Evolutionary conservation across 176 grass and related monocot species (phyloP), one percentile per base, ranked within the genome.

Genomic region (Phoenix dactylifera): DNA sequence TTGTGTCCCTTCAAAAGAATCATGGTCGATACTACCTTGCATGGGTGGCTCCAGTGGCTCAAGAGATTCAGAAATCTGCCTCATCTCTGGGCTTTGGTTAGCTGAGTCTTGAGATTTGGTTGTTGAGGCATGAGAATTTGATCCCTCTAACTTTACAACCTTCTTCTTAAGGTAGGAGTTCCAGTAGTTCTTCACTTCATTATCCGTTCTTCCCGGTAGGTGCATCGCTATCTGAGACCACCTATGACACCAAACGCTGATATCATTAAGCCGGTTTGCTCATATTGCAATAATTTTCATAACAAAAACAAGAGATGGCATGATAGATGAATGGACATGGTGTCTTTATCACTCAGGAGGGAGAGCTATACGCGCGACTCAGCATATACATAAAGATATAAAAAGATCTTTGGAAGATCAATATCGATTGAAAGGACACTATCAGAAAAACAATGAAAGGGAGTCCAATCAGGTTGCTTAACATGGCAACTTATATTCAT

Each of bases 181-280:
- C 93, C 93, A 97, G 81, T 97, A 66, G 56, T 97, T 97, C 84
- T 97, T 97, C 54, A 97, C 87, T 76, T 97, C 93, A 62, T 97
- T 97, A 79, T 97, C 93, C 0, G 93, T 97, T 67, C 93, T 77
- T 4, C 93, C 93, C 3, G 87, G 87, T 69, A 97, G 84, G 64
- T 83, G 84, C 78, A 66, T 69, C 28, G 93, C 87, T 71, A 97
- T 97, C 62, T 83, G 81, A 64, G 93, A 91, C 93, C 93, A 97
- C 67, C 93, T 97, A 77, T 1, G 7, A 14, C 30, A 57, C 15
- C 77, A 64, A 35, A 17, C 17, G 35, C 35, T 44, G 35, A 44
- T 44, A 12, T 7, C 10, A 44, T 44, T 12, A 44, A 12, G 10
- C 7, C 2, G 10, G 9, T 44, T 14, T 44, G 35, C 35, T 44